Evolutionary conservation across 768 basidiomycete species (phyloP), one percentile per base, ranked within the genome.

Genomic region (Mycena polygramma): DNA sequence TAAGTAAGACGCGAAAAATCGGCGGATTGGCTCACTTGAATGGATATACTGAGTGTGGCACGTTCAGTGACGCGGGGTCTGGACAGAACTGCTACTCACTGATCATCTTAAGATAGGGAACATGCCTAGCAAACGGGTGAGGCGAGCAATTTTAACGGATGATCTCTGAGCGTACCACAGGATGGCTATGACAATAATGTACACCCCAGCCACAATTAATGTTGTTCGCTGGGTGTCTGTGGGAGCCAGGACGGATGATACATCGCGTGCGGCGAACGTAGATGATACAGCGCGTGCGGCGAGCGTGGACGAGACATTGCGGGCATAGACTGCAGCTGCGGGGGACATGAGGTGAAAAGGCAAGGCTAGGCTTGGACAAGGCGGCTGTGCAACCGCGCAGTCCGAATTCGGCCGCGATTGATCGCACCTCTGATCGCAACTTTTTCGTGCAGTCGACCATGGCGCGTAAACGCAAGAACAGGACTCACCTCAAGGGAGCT

Each of bases 141-240:
- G 41, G 57, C 58, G 39, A 64, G 41, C 54, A 26, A 69, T 4
- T n/a, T n/a, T 20, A 39, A 54, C 20, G 39, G 24, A 52, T n/a
- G 68, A 51, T 63, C 69, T 26, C 36, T 30, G 51, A 52, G 14
- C 90, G 72, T 77, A 92, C 94, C 94, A 96, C 71, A 96, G 80
- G 62, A 96, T 90, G n/a, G 84, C 92, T 78, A 95, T 96, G 5
- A 81, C 86, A 26, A 95, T 35, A 64, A 95, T 82, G 79, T 95
- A 96, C 37, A 84, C 85, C 13, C 89, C 93, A 9, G 94, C 94
- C 37, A 94, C 91, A 63, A 96, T 94, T 55, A 96, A 81, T 1
- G 94, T 96, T 17, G 83, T 89, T 72, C 84, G 83, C 77, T 95
- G 94, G 10, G 94, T 95, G 13, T 81, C 83, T 71, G 89, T 93